Evolutionary conservation across 768 basidiomycete genomes (phyloP).

Genomic region (Xanthoconium purpureum): DNA sequence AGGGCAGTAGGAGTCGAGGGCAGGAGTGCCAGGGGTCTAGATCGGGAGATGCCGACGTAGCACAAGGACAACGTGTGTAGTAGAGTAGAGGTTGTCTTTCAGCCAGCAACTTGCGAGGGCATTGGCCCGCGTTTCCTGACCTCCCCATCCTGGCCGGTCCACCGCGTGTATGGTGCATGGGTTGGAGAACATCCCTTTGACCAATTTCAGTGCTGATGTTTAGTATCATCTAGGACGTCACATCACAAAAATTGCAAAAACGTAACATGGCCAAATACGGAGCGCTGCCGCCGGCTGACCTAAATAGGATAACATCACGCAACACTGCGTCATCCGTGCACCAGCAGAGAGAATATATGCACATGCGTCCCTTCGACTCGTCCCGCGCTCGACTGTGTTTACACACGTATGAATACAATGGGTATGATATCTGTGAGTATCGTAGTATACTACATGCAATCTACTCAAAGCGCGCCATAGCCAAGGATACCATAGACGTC

Average conservation of each 20-base stretch:
- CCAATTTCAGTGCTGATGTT: not conserved
- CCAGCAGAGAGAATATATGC: not conserved
- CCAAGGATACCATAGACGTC: not conserved
- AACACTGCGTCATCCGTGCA: not conserved
- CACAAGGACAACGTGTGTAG: no score
- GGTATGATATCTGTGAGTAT: no score
- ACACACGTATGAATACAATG: no score
- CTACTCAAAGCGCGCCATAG: not conserved
- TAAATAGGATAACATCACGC: not conserved
- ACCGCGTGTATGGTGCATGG: constrained; percentile 23
- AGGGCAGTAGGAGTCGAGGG: no score
- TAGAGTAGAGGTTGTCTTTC: no score
- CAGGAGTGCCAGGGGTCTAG: no score
- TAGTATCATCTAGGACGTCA: not conserved
- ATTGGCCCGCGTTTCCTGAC: no score
- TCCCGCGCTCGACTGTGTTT: not conserved
- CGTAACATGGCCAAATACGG: not conserved
- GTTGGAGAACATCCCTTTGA: constrained; percentile 27
- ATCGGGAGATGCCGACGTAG: no score
- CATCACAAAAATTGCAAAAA: not conserved
- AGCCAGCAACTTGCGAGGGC: no score
- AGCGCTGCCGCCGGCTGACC: not conserved
- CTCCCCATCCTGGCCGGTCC: no score
- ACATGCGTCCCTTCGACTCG: not conserved
- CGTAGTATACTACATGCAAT: no score